Percentiles rank a stretch among this genome's conserved stretches.
Evolutionary conservation across 805 yeast genomes (phyloP).

Genomic region (Cephaloascus fragrans): DNA sequence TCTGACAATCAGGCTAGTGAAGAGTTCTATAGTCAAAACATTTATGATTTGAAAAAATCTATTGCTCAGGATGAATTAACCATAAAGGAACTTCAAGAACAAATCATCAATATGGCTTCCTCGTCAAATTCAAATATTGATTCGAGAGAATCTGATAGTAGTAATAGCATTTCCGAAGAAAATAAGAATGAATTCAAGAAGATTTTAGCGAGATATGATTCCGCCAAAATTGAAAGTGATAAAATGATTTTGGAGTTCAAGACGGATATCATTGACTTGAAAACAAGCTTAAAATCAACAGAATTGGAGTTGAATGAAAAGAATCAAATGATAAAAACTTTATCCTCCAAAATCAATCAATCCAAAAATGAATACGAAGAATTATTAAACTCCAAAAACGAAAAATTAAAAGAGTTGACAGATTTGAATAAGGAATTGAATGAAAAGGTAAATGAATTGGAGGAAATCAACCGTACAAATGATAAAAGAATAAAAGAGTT

Average conservation of each 20-base stretch:
- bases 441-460: slow-evolving; percentile 7
- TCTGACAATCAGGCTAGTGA: slow-evolving; percentile 48
- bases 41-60: slow-evolving; percentile 23
- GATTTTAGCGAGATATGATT: not conserved
- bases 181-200: not conserved
- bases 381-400: slow-evolving; percentile 1
- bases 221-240: slow-evolving; percentile 3
- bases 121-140: not conserved
- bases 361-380: not conserved
- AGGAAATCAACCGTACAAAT: not conserved
- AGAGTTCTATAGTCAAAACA: slow-evolving; percentile 32
- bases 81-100: not conserved
- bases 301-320: slow-evolving; percentile 13
- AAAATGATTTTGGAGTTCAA: slow-evolving; percentile 2
- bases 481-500: not conserved
- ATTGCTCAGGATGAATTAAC: slow-evolving; percentile 1
- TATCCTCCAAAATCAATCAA: not conserved
- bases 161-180: not conserved
- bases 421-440: slow-evolving; percentile 9
- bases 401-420: slow-evolving; percentile 19
- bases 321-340: slow-evolving; percentile 4
- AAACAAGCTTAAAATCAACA: slow-evolving; percentile 1
- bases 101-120: not conserved
- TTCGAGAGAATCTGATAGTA: not conserved
- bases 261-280: slow-evolving; percentile 3